A percentile compares a stretch with the other conserved stretches of the same genome.
Conservation (phyloP, 2,329 filamentous ascomycete species). For the Hypoxylon rubiginosum region DNA sequence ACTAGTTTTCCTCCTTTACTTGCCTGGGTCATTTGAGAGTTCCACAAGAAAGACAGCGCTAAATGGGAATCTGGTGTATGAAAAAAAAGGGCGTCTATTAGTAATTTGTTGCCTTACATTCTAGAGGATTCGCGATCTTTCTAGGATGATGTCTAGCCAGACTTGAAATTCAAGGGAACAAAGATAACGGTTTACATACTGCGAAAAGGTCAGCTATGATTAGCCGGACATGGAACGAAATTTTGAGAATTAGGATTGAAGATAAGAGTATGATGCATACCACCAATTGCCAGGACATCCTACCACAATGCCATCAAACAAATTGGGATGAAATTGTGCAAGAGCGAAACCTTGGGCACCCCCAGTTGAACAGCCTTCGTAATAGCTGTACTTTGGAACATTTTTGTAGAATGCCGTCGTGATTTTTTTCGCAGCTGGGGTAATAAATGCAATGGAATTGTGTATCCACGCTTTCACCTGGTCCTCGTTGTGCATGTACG, state of each 20-base stretch:
- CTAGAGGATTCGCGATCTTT: too few relatives aligned
- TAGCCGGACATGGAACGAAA: too few relatives aligned
- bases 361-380: constrained; percentile 58
- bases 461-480: constrained; percentile 54
- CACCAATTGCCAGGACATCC: constrained; percentile 57
- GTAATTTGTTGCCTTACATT: too few relatives aligned
- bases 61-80: constrained; percentile 41
- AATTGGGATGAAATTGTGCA: constrained; percentile 56
- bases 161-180: too few relatives aligned
- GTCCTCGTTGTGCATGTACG: constrained; percentile 39
- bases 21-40: constrained; percentile 37
- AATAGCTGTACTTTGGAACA: constrained; percentile 54
- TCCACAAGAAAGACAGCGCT: constrained; percentile 42
- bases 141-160: too few relatives aligned
- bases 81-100: too few relatives aligned
- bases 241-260: too few relatives aligned
- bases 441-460: constrained; percentile 54
- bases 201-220: too few relatives aligned
- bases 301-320: constrained; percentile 60
- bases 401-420: constrained; percentile 52
- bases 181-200: too few relatives aligned
- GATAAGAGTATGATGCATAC: too few relatives aligned
- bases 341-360: constrained; percentile 58
- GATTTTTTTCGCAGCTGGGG: constrained; percentile 49
- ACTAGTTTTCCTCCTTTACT: neutral